Evolutionary conservation across 768 basidiomycete species (phyloP), one percentile per base, ranked within the genome.

Genomic region (Erythrobasidium yunnanense): DNA sequence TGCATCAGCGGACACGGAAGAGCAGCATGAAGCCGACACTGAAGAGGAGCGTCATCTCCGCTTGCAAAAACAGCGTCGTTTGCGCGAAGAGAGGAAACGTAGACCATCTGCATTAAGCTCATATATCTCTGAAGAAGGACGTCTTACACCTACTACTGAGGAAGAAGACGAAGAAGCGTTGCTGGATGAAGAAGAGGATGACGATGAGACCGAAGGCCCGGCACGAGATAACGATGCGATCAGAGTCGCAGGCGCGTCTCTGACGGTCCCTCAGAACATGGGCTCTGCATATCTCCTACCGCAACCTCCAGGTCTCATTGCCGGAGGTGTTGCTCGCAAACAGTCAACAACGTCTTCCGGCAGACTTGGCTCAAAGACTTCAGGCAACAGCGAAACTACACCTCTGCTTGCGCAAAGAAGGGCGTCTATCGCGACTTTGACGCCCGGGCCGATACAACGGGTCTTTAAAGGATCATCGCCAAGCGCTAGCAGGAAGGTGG

Each of bases 351-450:
- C 11, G 13, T 18, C 25, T 13, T 23, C 22, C 23, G 49, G 49
- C 49, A 11, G 22, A 11, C 22, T 13, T 25, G 38, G 17, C 49
- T 15, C 49, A 23, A 15, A 13, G 8, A 25, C 49, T 15, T 7
- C 49, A 8, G 11, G 17, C 49, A 13, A 30, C 42, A 51, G 23
- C 22, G 60, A 63, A 32, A 23, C 11, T 13, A 63, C 60, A 29
- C 60, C 60, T 51, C 32, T 63, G n/a, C 49, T 63, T n/a, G 22
- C 47, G 2, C 3, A 18, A 4, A 23, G 60, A 18, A 49, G 49
- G 52, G 47, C 60, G 7, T 63, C 60, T 13, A 51, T 63, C 18
- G 46, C 60, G 3, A 63, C 46, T 23, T 34, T 63, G 45, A 63
- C 60, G 18, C 60, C 60, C 33, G 17, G 47, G 17, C 60, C 60